These are phyloP conservation scores for Parasitella parasitica DNA, from an alignment of 371 early-diverging fungal genomes.

Conservation along the genomic window DNA sequence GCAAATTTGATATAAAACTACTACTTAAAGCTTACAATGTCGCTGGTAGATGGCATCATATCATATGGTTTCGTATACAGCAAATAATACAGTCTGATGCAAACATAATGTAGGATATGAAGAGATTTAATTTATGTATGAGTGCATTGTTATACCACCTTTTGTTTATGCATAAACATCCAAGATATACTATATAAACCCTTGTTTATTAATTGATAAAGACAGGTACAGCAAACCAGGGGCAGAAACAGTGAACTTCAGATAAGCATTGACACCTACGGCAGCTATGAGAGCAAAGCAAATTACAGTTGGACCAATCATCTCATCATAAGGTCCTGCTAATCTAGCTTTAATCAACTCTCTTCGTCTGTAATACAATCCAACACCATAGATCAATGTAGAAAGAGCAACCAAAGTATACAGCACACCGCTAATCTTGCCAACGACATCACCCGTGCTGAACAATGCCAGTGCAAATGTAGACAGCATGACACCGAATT, in stretches of 20 bases:
- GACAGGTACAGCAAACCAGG: constrained; percentile 29
- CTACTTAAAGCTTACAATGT: too few relatives aligned
- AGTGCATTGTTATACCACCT: background rate
- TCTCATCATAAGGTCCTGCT: constrained; percentile 81
- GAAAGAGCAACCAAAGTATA: constrained; percentile 81
- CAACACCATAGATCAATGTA: constrained; percentile 89
- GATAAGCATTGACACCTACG: constrained; percentile 85
- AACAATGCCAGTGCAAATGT: constrained; percentile 80
- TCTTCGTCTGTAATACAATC: constrained; percentile 93
- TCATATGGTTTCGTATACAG: background rate
- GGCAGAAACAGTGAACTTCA: constrained; percentile 61
- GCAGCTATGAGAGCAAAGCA: constrained; percentile 86
- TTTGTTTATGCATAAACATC: background rate
- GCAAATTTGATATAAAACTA: too few relatives aligned
- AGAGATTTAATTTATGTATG: background rate
- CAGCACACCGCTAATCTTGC: constrained; percentile 74
- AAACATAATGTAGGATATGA: background rate
- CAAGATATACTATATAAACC: background rate
- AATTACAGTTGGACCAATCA: constrained; percentile 82
- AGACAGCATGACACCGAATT: constrained; percentile 73
- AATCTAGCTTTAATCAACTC: constrained; percentile 68
- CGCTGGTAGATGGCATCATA: background rate
- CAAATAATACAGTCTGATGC: background rate
- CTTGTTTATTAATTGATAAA: background rate
- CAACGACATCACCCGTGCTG: constrained; percentile 82